Percentiles rank a stretch among this genome's conserved stretches.
These are phyloP conservation scores for Kalmusia sp. DNA, from an alignment of 2,329 filamentous ascomycete species.

Conservation along the genomic window DNA sequence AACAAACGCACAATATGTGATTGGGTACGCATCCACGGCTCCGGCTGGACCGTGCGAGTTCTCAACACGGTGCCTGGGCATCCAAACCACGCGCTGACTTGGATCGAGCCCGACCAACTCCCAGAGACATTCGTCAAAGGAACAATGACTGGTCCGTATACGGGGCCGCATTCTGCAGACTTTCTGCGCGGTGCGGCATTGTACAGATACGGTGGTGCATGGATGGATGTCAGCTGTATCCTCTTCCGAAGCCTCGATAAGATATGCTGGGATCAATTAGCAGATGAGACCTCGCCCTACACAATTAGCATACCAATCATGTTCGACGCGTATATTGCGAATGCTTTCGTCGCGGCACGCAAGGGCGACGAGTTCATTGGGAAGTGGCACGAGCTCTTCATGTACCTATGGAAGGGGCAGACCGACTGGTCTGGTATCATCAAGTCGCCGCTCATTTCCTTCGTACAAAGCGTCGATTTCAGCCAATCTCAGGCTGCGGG, in stretches of 20 bases:
- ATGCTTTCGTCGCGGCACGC: constrained; percentile 54
- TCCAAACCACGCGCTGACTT: constrained; percentile 49
- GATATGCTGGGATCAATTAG: constrained; percentile 49
- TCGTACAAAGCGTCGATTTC: constrained; percentile 33
- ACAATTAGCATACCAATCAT: constrained; percentile 37
- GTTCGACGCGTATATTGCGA: constrained; percentile 40
- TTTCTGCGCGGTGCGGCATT: constrained; percentile 55
- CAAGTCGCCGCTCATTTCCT: constrained; percentile 29
- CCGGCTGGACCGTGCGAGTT: constrained; percentile 52
- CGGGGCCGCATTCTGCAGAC: constrained; percentile 56
- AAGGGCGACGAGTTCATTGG: constrained; percentile 54
- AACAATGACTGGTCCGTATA: constrained; percentile 54
- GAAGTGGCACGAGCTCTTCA: constrained; percentile 41
- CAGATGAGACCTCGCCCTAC: constrained; percentile 45
- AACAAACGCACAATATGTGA: constrained; percentile 50
- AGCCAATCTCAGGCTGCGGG: constrained; percentile 25
- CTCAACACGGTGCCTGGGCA: constrained; percentile 48
- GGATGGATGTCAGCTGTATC: constrained; percentile 52
- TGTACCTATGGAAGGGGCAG: constrained; percentile 32
- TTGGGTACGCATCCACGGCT: constrained; percentile 50
- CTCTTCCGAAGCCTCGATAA: constrained; percentile 48
- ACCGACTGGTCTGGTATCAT: constrained; percentile 25
- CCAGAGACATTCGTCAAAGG: constrained; percentile 51
- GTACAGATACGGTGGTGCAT: constrained; percentile 49
- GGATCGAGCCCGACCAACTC: constrained; percentile 40